Conservation (phyloP, 2,329 filamentous ascomycete species). For the Aspergillus caelatus region DNA sequence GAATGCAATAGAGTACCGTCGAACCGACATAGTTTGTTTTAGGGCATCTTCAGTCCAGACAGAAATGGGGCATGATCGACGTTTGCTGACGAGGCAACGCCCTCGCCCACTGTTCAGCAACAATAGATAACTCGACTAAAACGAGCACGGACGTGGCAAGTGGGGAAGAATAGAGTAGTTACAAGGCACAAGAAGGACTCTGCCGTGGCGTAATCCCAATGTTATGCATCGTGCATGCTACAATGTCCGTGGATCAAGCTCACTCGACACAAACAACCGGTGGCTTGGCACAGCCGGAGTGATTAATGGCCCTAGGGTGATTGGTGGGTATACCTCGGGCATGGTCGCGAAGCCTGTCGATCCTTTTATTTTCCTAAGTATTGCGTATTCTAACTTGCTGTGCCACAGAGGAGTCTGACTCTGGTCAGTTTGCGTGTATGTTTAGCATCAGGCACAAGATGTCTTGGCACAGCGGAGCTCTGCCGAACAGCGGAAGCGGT, state of each 20-base stretch:
- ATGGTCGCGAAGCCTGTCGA: not conserved
- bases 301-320: not conserved
- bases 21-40: not conserved
- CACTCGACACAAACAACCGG: conserved; percentile 10
- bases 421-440: not conserved
- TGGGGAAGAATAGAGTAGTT: not conserved
- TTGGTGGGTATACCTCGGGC: conserved; percentile 4
- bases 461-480: conserved; percentile 12
- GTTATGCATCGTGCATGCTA: not conserved
- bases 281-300: conserved; percentile 10
- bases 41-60: not conserved
- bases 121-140: not conserved
- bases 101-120: not conserved
- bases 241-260: conserved; percentile 9
- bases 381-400: conserved; percentile 1
- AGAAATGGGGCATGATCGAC: conserved; percentile 5
- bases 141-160: not conserved
- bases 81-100: conserved; percentile 9
- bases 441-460: not conserved
- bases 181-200: not conserved
- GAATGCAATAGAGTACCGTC: not conserved
- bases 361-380: not conserved
- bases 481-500: conserved; percentile 1
- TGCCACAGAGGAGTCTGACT: conserved; percentile 1
- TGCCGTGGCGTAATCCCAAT: conserved; percentile 6